Evolutionary conservation across 2,329 filamentous ascomycete species (phyloP).

Genomic region (Penicillium decumbens): DNA sequence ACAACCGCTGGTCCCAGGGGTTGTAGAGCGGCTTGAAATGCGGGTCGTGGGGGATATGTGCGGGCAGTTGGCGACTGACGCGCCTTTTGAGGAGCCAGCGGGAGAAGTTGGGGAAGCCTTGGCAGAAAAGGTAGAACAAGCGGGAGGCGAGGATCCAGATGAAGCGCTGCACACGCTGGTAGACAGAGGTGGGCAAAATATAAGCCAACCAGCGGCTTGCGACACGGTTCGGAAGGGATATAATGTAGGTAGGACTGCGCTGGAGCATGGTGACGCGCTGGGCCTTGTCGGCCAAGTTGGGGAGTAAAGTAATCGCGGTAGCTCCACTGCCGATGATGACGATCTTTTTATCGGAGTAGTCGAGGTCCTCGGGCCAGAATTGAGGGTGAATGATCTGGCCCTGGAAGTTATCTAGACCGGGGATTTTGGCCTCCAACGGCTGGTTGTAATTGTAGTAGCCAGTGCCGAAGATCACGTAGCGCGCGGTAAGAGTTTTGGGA

Average conservation of each 20-base stretch:
- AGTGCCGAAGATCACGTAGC: slow-evolving; percentile 56
- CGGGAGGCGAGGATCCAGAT: slow-evolving; percentile 48
- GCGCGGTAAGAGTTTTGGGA: slow-evolving; percentile 27
- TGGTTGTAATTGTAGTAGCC: slow-evolving; percentile 72
- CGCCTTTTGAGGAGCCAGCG: slow-evolving; percentile 45
- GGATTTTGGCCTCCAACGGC: slow-evolving; percentile 58
- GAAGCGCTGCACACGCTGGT: slow-evolving; percentile 35
- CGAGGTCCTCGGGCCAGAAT: slow-evolving; percentile 67
- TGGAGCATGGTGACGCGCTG: slow-evolving; percentile 72
- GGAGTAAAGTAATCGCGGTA: slow-evolving; percentile 72
- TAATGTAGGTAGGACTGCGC: slow-evolving; percentile 67
- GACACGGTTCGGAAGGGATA: slow-evolving; percentile 48
- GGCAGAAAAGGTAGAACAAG: slow-evolving; percentile 52
- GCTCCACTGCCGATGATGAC: slow-evolving; percentile 73
- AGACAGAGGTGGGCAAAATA: slow-evolving; percentile 37
- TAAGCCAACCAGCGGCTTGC: slow-evolving; percentile 19
- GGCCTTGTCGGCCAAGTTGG: slow-evolving; percentile 62
- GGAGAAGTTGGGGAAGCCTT: slow-evolving; percentile 50
- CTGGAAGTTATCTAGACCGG: slow-evolving; percentile 62
- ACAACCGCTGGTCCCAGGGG: slow-evolving; percentile 71
- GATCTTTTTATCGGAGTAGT: slow-evolving; percentile 63
- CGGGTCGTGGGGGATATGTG: slow-evolving; percentile 51
- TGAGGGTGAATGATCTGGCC: slow-evolving; percentile 65
- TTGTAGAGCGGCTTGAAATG: slow-evolving; percentile 63
- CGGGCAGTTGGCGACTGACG: slow-evolving; percentile 52